These are phyloP conservation scores for Metarhizium anisopliae DNA, from an alignment of 2,329 filamentous ascomycete genomes.

Conservation along the genomic window DNA sequence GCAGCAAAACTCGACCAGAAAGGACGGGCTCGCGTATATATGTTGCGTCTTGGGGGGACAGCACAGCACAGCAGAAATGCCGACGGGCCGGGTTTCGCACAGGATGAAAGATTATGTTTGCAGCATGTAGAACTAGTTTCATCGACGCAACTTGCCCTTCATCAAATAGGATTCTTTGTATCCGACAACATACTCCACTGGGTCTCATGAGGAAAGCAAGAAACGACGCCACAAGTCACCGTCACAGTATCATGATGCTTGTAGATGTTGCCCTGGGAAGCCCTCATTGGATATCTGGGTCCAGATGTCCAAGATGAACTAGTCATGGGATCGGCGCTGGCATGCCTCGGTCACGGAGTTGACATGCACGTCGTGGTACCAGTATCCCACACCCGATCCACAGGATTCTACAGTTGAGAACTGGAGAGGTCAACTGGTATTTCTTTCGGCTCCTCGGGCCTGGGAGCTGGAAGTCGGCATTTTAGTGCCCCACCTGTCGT, in stretches of 20 bases:
- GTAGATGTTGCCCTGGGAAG: background rate
- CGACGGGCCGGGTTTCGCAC: no score
- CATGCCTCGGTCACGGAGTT: no score
- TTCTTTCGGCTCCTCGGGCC: slow-evolving; percentile 3
- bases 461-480: slow-evolving; percentile 2
- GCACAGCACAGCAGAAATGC: background rate
- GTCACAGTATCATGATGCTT: background rate
- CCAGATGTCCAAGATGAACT: background rate
- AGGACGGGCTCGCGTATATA: background rate
- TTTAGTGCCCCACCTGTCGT: background rate
- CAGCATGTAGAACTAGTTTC: no score
- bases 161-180: background rate
- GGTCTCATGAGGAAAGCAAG: background rate
- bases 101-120: no score
- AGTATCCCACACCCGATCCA: background rate
- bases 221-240: background rate
- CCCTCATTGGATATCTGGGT: background rate
- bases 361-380: no score
- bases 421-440: background rate
- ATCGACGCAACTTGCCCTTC: no score
- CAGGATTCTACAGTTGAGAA: background rate
- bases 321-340: background rate
- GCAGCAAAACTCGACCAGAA: background rate
- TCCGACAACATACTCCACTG: background rate
- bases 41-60: background rate